Percentiles rank a stretch among this genome's conserved stretches.
These are phyloP conservation scores for Sporothrix mexicana DNA, from an alignment of 2,329 filamentous ascomycete species.

Conservation along the genomic window DNA sequence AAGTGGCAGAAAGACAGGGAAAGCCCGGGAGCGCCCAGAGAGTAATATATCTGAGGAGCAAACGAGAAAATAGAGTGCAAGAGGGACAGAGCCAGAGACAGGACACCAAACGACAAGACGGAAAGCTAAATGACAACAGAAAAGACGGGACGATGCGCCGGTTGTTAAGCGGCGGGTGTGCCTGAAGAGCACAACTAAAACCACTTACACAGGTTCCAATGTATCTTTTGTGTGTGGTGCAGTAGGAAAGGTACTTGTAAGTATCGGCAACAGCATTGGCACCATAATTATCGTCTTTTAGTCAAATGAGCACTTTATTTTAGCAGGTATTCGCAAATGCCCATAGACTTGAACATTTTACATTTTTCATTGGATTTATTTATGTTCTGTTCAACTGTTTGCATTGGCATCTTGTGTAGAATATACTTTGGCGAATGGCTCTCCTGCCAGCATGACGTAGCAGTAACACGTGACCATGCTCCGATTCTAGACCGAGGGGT, in stretches of 20 bases:
- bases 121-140: background rate
- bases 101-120: background rate
- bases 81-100: background rate
- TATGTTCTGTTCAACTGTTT: too few relatives aligned
- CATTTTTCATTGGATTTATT: too few relatives aligned
- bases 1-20: background rate
- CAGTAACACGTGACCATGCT: background rate
- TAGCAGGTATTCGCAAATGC: too few relatives aligned
- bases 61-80: background rate
- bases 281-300: too few relatives aligned
- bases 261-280: too few relatives aligned
- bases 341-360: too few relatives aligned
- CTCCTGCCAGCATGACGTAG: constrained; percentile 18
- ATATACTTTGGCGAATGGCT: background rate
- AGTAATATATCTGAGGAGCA: background rate
- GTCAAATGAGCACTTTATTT: too few relatives aligned
- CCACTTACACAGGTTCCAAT: background rate
- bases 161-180: constrained; percentile 9
- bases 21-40: background rate
- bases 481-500: background rate
- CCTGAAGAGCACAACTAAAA: background rate
- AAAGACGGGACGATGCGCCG: constrained; percentile 20
- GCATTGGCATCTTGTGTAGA: too few relatives aligned
- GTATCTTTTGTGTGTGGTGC: background rate
- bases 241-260: background rate